Percentiles rank a stretch among this genome's conserved stretches.
phyloP scores from a whole-genome alignment of 208 protist genomes.

The Acanthamoeba castellanii region DNA sequence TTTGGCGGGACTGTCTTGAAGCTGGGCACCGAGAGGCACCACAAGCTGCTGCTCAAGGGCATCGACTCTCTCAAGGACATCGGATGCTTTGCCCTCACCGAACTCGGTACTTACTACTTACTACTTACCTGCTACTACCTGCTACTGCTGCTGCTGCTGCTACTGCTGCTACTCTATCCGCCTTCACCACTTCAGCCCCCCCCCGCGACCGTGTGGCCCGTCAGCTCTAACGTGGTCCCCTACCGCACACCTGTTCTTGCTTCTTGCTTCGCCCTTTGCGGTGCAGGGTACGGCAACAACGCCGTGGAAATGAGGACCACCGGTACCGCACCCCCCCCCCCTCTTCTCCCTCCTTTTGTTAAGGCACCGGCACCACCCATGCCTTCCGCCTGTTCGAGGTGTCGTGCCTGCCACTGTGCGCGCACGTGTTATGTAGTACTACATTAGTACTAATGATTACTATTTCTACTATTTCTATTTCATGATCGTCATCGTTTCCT shows the following conservation, averaged over 20 bases:
- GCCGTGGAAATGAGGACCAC: slow-evolving; percentile 87
- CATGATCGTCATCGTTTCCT: too few relatives aligned
- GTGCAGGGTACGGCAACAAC: slow-evolving; percentile 84
- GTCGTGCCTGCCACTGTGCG: too few relatives aligned
- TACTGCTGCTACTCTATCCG: too few relatives aligned
- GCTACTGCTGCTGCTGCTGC: too few relatives aligned
- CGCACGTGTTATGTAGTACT: background rate
- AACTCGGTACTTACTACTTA: background rate
- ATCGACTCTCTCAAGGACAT: slow-evolving; percentile 85
- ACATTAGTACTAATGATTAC: background rate
- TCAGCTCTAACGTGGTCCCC: too few relatives aligned
- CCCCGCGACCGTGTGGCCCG: too few relatives aligned
- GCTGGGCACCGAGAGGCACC: slow-evolving; percentile 88
- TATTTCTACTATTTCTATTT: too few relatives aligned
- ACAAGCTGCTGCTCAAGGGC: slow-evolving; percentile 82
- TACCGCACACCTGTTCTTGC: background rate
- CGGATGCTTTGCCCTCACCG: slow-evolving; percentile 88
- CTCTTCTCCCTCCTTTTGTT: background rate
- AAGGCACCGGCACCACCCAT: too few relatives aligned
- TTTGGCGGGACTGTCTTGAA: slow-evolving; percentile 91
- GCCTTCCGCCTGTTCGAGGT: too few relatives aligned
- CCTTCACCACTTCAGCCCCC: too few relatives aligned
- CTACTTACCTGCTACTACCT: too few relatives aligned
- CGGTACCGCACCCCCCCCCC: background rate
- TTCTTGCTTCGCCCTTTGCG: background rate